These are phyloP conservation scores for Durio zibethinus DNA, from an alignment of 345 rosid species.

Conservation along the genomic window DNA sequence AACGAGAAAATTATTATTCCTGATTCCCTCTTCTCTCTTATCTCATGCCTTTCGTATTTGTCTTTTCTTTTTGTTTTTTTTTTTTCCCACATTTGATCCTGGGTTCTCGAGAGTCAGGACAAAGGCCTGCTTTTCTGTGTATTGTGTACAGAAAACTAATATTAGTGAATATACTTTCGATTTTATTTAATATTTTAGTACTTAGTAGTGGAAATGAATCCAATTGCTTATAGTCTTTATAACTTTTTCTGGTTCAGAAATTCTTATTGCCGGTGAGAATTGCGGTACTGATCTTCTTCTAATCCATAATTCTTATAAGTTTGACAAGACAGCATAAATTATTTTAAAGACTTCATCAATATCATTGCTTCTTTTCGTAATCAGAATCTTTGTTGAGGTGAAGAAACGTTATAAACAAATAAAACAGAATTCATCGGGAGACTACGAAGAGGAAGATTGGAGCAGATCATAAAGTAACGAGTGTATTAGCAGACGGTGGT, in stretches of 20 bases:
- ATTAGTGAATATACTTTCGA: background rate
- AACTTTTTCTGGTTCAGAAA: background rate
- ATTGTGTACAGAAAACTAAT: background rate
- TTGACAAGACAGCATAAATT: background rate
- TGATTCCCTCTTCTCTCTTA: background rate
- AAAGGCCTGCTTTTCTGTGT: background rate
- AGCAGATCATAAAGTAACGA: too few relatives aligned
- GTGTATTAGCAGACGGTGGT: too few relatives aligned
- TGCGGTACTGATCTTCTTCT: background rate
- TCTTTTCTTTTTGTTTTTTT: too few relatives aligned
- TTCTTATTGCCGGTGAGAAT: background rate
- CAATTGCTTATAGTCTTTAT: background rate
- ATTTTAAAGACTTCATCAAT: background rate
- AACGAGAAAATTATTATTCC: background rate
- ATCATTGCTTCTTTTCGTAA: background rate
- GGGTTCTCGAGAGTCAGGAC: background rate
- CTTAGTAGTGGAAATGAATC: background rate
- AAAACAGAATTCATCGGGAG: too few relatives aligned
- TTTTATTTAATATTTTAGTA: too few relatives aligned
- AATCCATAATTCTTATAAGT: background rate
- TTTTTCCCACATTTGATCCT: background rate
- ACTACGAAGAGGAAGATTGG: too few relatives aligned
- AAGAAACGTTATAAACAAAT: too few relatives aligned
- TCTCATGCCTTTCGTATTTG: too few relatives aligned
- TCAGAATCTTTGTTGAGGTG: too few relatives aligned